phyloP scores from a whole-genome alignment of 495 filamentous ascomycete genomes.

The Penicillium cataractarum region DNA sequence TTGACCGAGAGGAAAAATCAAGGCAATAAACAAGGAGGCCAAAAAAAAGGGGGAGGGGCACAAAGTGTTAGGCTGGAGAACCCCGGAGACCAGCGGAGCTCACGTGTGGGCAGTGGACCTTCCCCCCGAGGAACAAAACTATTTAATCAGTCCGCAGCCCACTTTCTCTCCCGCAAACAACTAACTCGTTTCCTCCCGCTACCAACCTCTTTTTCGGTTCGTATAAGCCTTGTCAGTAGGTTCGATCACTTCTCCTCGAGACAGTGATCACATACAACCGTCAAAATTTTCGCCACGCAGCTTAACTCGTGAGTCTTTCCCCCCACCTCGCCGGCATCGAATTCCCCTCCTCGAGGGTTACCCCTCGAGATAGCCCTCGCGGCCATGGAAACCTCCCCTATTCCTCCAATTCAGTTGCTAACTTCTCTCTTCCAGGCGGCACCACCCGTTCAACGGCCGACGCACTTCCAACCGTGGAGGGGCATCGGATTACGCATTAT shows the following conservation, averaged over 20 bases:
- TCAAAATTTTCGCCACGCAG: slow-evolving; percentile 55
- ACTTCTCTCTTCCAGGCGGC: slow-evolving; percentile 61
- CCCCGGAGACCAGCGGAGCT: slow-evolving; percentile 22
- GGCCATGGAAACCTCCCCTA: not conserved
- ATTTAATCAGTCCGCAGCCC: slow-evolving; percentile 22
- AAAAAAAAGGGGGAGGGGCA: slow-evolving; percentile 2
- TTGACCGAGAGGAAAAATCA: slow-evolving; percentile 2
- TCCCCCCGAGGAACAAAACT: not conserved
- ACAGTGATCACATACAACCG: slow-evolving; percentile 51
- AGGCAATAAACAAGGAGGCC: not conserved
- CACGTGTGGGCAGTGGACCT: slow-evolving; percentile 18
- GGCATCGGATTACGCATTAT: slow-evolving; percentile 77
- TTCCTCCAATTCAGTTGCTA: not conserved
- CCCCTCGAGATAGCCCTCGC: not conserved
- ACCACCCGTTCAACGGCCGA: slow-evolving; percentile 98
- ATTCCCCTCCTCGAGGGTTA: no score
- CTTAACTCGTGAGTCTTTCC: slow-evolving; percentile 50
- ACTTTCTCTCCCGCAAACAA: slow-evolving; percentile 12
- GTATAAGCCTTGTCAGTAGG: slow-evolving; percentile 42
- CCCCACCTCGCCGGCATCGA: not conserved
- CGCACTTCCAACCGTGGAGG: slow-evolving; percentile 88
- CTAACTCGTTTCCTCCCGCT: slow-evolving; percentile 10
- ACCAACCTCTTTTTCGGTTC: slow-evolving; percentile 29
- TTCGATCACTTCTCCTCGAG: slow-evolving; percentile 46
- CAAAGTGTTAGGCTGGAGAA: slow-evolving; percentile 7